A percentile compares a stretch with the other conserved stretches of the same genome.
Conservation (phyloP, 192 early-diverging fungal genomes). For the Globomyces pollinis-pini region DNA sequence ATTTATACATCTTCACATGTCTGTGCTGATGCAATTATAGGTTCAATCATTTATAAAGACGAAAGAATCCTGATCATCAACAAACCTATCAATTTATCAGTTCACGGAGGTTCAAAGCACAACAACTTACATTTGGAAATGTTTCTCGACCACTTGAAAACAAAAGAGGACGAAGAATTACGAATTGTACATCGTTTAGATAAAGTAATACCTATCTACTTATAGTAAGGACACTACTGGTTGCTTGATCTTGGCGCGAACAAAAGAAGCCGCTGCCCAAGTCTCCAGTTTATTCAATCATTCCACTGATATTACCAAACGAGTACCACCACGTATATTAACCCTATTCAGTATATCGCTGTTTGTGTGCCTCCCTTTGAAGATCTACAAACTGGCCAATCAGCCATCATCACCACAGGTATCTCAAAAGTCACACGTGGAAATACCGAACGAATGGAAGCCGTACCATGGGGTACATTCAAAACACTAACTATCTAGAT, state of each 20-base stretch:
- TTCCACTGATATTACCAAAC: neutral
- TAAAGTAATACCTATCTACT: too few species aligned
- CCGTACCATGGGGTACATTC: constrained; percentile 8
- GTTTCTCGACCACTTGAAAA: constrained; percentile 27
- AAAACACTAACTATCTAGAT: neutral
- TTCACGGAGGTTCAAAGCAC: constrained; percentile 40
- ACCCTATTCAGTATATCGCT: too few species aligned
- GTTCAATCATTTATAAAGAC: constrained; percentile 36
- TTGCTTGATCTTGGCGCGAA: constrained; percentile 33
- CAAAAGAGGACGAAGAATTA: constrained; percentile 19
- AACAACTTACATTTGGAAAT: constrained; percentile 15
- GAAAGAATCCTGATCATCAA: constrained; percentile 36
- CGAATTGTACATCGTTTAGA: constrained; percentile 44
- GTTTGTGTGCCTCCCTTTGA: neutral
- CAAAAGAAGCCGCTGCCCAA: constrained; percentile 27
- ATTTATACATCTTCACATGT: neutral
- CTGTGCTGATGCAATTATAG: neutral
- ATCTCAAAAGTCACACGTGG: neutral
- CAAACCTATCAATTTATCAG: constrained; percentile 31
- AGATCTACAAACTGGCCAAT: neutral
- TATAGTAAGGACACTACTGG: constrained; percentile 49
- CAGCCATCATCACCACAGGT: neutral
- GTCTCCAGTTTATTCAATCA: constrained; percentile 23
- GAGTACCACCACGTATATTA: too few species aligned
- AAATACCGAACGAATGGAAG: neutral